Percentiles rank a stretch among this genome's conserved stretches.
These are phyloP conservation scores for Arabis alpina DNA, from an alignment of 345 rosid species.

Conservation along the genomic window DNA sequence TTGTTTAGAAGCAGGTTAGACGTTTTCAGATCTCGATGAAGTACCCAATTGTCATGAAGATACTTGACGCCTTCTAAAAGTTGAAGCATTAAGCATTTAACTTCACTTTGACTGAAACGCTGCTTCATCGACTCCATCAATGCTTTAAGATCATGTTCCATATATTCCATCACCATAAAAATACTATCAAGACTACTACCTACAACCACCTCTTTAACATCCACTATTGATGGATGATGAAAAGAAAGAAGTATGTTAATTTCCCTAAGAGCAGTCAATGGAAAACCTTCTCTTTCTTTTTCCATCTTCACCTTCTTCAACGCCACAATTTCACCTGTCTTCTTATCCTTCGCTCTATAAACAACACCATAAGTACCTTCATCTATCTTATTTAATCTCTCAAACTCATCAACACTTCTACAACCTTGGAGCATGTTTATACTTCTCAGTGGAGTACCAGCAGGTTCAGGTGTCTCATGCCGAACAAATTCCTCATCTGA, in stretches of 20 bases:
- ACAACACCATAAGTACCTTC: slow-evolving; percentile 99
- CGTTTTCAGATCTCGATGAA: slow-evolving; percentile 96
- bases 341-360: slow-evolving; percentile 93
- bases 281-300: slow-evolving; percentile 99
- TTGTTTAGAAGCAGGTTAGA: slow-evolving; percentile 95
- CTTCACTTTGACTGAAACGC: slow-evolving; percentile 99
- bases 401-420: slow-evolving; percentile 98
- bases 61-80: slow-evolving; percentile 88
- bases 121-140: slow-evolving; percentile 98
- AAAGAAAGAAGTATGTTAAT: slow-evolving; percentile 96
- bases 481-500: slow-evolving; percentile 59
- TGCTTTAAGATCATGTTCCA: slow-evolving; percentile 98
- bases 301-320: slow-evolving; percentile 99
- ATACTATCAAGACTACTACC: slow-evolving; percentile 95
- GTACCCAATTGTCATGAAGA: slow-evolving; percentile 99
- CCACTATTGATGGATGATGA: slow-evolving; percentile 93
- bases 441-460: slow-evolving; percentile 71
- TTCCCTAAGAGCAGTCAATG: slow-evolving; percentile 91
- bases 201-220: slow-evolving; percentile 98
- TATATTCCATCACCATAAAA: slow-evolving; percentile 99
- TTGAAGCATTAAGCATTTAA: slow-evolving; percentile 97
- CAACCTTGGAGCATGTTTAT: slow-evolving; percentile 96
- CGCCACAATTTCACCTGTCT: slow-evolving; percentile 93
- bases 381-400: slow-evolving; percentile 95
- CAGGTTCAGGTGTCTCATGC: slow-evolving; percentile 60